Conservation (phyloP, 306 rosid species). For the Lithocarpus polystachyus region DNA sequence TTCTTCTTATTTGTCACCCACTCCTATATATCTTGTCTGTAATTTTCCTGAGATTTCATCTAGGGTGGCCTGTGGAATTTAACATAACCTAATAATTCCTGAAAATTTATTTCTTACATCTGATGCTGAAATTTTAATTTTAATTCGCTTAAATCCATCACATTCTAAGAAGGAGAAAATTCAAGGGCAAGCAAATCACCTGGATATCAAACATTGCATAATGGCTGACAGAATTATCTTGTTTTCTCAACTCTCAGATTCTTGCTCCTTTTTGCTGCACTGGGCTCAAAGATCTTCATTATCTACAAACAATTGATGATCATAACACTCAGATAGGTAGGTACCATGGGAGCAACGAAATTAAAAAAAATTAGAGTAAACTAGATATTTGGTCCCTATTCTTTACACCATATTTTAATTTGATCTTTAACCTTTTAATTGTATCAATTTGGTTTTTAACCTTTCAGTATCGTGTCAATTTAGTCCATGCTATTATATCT, state of each 20-base stretch:
- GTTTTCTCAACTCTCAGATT: slow-evolving; percentile 87
- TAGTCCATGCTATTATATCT: too few species aligned
- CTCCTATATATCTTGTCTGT: neutral
- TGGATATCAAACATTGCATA: slow-evolving; percentile 94
- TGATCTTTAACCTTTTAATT: too few species aligned
- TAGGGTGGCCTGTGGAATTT: neutral
- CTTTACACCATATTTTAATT: too few species aligned
- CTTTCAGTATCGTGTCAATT: too few species aligned
- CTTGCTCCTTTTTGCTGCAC: slow-evolving; percentile 71
- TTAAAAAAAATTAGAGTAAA: neutral
- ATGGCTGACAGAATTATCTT: slow-evolving; percentile 77
- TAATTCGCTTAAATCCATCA: neutral
- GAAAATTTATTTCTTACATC: slow-evolving; percentile 9
- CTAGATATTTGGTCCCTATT: too few species aligned
- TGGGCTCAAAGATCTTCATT: slow-evolving; percentile 71
- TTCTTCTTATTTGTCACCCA: neutral
- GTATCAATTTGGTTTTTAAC: accelerated
- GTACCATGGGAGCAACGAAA: neutral
- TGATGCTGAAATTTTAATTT: slow-evolving; percentile 3
- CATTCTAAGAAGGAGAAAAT: slow-evolving; percentile 2
- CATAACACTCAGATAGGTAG: slow-evolving; percentile 25
- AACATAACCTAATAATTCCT: neutral
- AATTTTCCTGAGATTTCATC: neutral
- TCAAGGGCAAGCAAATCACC: slow-evolving; percentile 42
- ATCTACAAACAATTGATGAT: slow-evolving; percentile 61